These are phyloP conservation scores for Pelargonium nanum DNA, from an alignment of 345 rosid genomes.

Conservation along the genomic window DNA sequence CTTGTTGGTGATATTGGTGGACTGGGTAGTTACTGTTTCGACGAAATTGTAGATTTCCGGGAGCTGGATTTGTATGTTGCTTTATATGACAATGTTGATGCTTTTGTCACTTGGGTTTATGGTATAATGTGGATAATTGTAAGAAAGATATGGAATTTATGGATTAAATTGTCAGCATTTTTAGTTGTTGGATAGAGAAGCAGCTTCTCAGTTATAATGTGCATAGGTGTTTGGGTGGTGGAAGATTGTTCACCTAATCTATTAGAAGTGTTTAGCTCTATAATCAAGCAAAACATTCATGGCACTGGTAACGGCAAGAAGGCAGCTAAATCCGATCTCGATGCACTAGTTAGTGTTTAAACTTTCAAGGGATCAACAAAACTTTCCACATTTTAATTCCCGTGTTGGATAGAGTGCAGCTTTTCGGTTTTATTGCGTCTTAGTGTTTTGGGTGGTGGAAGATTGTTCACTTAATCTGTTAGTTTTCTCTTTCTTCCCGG, in stretches of 20 bases:
- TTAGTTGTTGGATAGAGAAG: too few species aligned
- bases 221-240: too few species aligned
- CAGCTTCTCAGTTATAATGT: too few species aligned
- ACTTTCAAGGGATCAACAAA: not conserved
- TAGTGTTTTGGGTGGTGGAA: too few species aligned
- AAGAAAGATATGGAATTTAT: not conserved
- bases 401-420: not conserved
- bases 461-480: too few species aligned
- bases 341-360: not conserved
- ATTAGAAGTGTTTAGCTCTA: too few species aligned
- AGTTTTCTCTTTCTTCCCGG: too few species aligned
- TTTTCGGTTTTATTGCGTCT: too few species aligned
- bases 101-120: not conserved
- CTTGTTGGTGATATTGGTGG: not conserved
- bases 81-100: not conserved
- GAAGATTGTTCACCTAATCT: too few species aligned
- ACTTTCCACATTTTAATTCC: too few species aligned
- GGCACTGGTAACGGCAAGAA: not conserved
- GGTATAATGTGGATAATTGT: not conserved
- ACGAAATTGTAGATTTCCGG: not conserved
- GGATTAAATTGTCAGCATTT: not conserved
- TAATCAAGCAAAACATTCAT: too few species aligned
- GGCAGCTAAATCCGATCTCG: not conserved
- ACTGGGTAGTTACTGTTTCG: not conserved
- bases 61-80: not conserved